phyloP scores from a whole-genome alignment of 2,329 filamentous ascomycete genomes.

The Huntiella abstrusa region DNA sequence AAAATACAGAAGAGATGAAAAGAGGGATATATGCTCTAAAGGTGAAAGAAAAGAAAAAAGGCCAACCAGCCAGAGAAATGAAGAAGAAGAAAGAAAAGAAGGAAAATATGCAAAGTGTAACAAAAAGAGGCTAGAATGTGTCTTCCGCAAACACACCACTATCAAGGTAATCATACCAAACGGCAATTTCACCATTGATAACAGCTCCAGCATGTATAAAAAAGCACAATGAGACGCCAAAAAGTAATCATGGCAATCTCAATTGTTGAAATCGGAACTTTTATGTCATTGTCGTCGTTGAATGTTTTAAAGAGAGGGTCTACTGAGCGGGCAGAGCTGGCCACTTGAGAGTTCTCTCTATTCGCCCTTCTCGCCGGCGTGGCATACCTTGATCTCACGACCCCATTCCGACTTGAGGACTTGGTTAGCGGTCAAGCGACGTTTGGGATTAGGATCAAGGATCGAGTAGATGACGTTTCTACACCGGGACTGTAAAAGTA shows the following conservation, averaged over 20 bases:
- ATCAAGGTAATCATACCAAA: too few relatives aligned
- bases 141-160: neutral
- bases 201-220: too few relatives aligned
- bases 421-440: constrained; percentile 88
- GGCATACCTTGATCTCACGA: constrained; percentile 91
- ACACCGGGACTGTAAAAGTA: constrained; percentile 61
- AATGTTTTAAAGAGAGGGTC: neutral
- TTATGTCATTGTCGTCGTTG: constrained; percentile 1
- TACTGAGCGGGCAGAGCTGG: neutral
- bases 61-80: neutral
- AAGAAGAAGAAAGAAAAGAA: neutral
- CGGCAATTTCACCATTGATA: too few relatives aligned
- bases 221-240: too few relatives aligned
- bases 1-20: constrained; percentile 1
- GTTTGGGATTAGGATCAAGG: constrained; percentile 77
- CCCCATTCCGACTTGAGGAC: constrained; percentile 98
- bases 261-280: neutral
- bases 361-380: constrained; percentile 87
- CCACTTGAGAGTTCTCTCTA: neutral
- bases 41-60: neutral
- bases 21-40: neutral
- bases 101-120: neutral
- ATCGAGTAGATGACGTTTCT: constrained; percentile 99
- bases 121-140: neutral
- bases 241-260: too few relatives aligned